Evolutionary conservation across 2,329 filamentous ascomycete species (phyloP).

Genomic region (Penicillium sp.): DNA sequence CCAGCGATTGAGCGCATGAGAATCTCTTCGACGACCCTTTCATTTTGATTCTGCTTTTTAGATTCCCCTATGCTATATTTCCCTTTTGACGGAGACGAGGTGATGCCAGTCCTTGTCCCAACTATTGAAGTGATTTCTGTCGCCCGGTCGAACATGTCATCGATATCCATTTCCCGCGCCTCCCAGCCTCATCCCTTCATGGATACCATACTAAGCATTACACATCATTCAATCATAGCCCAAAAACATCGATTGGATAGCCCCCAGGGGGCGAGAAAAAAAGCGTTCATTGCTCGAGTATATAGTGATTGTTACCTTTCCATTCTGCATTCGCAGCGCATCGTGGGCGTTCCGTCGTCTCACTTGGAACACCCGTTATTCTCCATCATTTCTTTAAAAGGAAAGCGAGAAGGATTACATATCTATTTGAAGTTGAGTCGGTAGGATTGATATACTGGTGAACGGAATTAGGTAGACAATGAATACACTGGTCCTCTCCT

Average conservation of each 20-base stretch:
- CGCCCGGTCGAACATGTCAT: slow-evolving; percentile 7
- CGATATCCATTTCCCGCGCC: slow-evolving; percentile 3
- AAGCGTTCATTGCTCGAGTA: slow-evolving; percentile 1
- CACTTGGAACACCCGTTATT: background rate
- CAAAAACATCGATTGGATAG: slow-evolving; percentile 11
- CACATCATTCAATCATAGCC: slow-evolving; percentile 6
- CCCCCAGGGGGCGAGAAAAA: slow-evolving; percentile 3
- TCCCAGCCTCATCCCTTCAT: slow-evolving; percentile 6
- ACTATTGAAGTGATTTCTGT: slow-evolving; percentile 10
- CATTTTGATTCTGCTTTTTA: slow-evolving; percentile 24
- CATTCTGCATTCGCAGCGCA: slow-evolving; percentile 14
- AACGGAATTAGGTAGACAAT: background rate
- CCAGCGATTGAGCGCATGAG: slow-evolving; percentile 47
- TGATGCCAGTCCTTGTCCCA: slow-evolving; percentile 17
- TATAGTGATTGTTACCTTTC: background rate
- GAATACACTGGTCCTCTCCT: background rate
- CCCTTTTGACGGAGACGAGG: slow-evolving; percentile 22
- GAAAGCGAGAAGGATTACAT: background rate
- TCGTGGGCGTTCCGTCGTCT: slow-evolving; percentile 12
- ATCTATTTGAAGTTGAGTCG: background rate
- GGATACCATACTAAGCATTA: slow-evolving; percentile 17
- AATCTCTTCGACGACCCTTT: slow-evolving; percentile 17
- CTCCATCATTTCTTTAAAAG: background rate
- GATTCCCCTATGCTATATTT: slow-evolving; percentile 27
- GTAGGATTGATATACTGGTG: background rate